Percentiles rank a stretch among this genome's conserved stretches.
phyloP scores from a whole-genome alignment of 768 basidiomycete species.

The Lactifluus subvellereus region DNA sequence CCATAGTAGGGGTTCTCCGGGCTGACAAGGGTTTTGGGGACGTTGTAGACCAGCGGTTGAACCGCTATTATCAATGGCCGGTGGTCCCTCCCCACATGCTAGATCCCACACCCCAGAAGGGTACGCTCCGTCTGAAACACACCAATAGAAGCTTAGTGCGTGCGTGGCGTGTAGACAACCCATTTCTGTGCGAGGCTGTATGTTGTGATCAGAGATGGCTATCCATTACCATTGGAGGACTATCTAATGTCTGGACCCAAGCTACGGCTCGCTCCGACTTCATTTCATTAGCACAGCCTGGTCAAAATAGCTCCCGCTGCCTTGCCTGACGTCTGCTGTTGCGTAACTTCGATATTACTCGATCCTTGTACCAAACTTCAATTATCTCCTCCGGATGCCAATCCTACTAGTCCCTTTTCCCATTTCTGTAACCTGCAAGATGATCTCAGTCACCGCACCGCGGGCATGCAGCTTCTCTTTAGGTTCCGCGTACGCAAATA shows the following conservation, averaged over 20 bases:
- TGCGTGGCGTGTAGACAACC: neutral
- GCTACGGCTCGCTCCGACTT: conserved; percentile 1
- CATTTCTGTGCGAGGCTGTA: neutral
- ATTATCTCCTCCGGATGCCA: conserved; percentile 7
- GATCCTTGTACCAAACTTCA: conserved; percentile 10
- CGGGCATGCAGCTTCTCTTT: neutral
- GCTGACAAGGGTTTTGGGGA: neutral
- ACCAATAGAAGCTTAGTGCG: neutral
- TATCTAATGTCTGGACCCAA: neutral
- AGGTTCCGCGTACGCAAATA: neutral
- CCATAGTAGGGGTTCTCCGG: neutral
- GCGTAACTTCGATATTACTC: conserved; percentile 8
- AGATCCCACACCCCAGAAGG: conserved; percentile 10
- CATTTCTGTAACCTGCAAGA: neutral
- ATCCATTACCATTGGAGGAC: neutral
- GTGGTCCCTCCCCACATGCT: conserved; percentile 4
- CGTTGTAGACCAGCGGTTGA: conserved; percentile 12
- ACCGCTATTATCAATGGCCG: conserved; percentile 7
- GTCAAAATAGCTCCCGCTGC: neutral
- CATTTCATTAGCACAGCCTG: conserved; percentile 10
- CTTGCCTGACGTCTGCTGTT: neutral
- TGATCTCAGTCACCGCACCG: conserved; percentile 1
- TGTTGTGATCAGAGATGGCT: neutral
- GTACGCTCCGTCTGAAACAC: conserved; percentile 10
- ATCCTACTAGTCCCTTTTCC: conserved; percentile 2